Base-by-base conservation (phyloP, 805 yeast genomes). In the Hanseniaspora lindneri region DNA sequence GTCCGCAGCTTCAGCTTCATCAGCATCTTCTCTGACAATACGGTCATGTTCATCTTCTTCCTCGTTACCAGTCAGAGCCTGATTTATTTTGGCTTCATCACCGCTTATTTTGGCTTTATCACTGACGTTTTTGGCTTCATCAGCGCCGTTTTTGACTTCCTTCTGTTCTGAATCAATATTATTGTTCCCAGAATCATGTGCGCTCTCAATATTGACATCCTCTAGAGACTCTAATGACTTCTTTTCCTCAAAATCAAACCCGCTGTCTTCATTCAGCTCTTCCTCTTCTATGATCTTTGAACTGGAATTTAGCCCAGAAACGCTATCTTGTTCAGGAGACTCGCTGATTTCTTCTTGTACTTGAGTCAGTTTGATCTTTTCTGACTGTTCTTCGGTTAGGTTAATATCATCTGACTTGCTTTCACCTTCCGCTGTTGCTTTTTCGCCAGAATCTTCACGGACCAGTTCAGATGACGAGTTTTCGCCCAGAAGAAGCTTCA, bases 201-300 rank as follows among this genome's bases (percentile, higher is more conserved):
- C 29, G 11, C 10, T 9, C 29, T 9, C 29, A 27, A 11, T 27
- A n/a, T n/a, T n/a, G n/a, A n/a, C n/a, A n/a, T n/a, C n/a, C n/a
- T n/a, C n/a, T n/a, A n/a, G n/a, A n/a, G n/a, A n/a, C 39, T 36
- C 7, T 16, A 25, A 7, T n/a, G 20, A 34, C 13, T 33, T 21
- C 5, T 43, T 34, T 5, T 35, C 37, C 16, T 44, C 48, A 44
- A 44, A 44, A 4, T 44, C 48, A 44, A 44, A 32, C 25, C 32
- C 42, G 44, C 37, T 40, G 36, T 42, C 25, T 41, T 24, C 29
- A 33, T 25, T 39, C n/a, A 19, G 23, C 17, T 37, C 27, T 14
- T 37, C 16, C n/a, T 41, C 40, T n/a, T 44, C n/a, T 3, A 11
- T 6, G n/a, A 7, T 30, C 7, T 30, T 13, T 9, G n/a, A 32